Evolutionary conservation across 768 basidiomycete species (phyloP).

Genomic region (Amanita molliuscula): DNA sequence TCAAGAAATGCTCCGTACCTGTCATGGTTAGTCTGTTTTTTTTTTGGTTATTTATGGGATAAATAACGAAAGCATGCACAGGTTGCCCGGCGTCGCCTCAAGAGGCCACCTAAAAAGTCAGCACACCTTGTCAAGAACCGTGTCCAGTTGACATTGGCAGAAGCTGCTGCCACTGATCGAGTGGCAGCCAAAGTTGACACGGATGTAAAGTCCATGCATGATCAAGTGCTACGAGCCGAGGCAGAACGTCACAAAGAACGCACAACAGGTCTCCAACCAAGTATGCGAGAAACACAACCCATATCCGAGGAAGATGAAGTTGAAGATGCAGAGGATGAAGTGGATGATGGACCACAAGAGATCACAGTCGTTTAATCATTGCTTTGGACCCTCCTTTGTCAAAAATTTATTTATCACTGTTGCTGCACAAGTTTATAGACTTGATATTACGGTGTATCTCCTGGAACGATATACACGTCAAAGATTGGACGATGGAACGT

Average conservation of each 20-base stretch:
- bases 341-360: conserved; percentile 18
- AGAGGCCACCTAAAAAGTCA: conserved; percentile 71
- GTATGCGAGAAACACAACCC: conserved; percentile 17
- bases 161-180: conserved; percentile 81
- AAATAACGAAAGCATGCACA: conserved; percentile 8
- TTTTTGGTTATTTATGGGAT: neutral
- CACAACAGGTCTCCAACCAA: conserved; percentile 20
- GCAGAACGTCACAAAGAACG: conserved; percentile 30
- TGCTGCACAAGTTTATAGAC: neutral
- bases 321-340: conserved; percentile 17
- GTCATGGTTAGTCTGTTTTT: conserved; percentile 56
- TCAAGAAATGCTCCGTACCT: conserved; percentile 83
- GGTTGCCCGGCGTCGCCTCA: conserved; percentile 81
- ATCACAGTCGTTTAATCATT: conserved; percentile 23
- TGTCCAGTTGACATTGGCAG: conserved; percentile 75
- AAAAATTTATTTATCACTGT: neutral
- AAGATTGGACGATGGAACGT: conserved; percentile 24
- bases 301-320: conserved; percentile 19
- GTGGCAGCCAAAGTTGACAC: conserved; percentile 79
- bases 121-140: conserved; percentile 79
- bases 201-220: conserved; percentile 73
- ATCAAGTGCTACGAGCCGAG: conserved; percentile 66
- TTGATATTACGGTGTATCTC: neutral
- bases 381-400: neutral
- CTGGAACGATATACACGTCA: conserved; percentile 8